Conservation (phyloP, 2,329 filamentous ascomycete species). For the Ophioceras dolichostomum region DNA sequence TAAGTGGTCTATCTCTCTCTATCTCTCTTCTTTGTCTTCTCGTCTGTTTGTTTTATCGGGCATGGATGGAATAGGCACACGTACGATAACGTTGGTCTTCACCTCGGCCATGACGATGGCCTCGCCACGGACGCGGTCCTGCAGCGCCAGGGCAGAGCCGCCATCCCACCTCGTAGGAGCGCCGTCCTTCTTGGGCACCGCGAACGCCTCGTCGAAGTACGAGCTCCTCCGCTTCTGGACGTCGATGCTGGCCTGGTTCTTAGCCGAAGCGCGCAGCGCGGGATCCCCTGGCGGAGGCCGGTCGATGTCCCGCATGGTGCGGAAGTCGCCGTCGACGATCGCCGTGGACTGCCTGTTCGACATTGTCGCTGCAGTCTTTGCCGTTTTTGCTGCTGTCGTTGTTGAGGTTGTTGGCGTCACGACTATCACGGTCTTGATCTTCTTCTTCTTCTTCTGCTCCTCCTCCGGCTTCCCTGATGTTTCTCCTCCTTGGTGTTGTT, state of each 20-base stretch:
- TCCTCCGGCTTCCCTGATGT: neutral
- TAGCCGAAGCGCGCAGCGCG: slow-evolving; percentile 14
- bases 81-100: slow-evolving; percentile 50
- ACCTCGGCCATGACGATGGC: slow-evolving; percentile 52
- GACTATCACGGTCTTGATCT: neutral
- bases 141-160: slow-evolving; percentile 12
- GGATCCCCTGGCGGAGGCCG: slow-evolving; percentile 26
- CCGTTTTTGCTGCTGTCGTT: neutral
- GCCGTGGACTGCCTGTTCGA: slow-evolving; percentile 9
- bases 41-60: neutral
- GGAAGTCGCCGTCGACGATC: slow-evolving; percentile 22
- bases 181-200: slow-evolving; percentile 14
- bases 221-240: slow-evolving; percentile 24
- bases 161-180: slow-evolving; percentile 17
- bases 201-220: slow-evolving; percentile 34
- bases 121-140: slow-evolving; percentile 35
- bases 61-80: slow-evolving; percentile 11
- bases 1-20: neutral
- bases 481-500: too few relatives aligned
- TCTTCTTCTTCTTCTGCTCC: neutral
- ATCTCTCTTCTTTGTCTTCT: too few relatives aligned
- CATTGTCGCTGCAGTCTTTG: neutral
- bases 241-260: slow-evolving; percentile 18
- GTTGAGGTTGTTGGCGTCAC: neutral
- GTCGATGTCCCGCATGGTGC: slow-evolving; percentile 24